Base-by-base conservation (phyloP, 768 basidiomycete genomes). In the Tulasnella sp. region DNA sequence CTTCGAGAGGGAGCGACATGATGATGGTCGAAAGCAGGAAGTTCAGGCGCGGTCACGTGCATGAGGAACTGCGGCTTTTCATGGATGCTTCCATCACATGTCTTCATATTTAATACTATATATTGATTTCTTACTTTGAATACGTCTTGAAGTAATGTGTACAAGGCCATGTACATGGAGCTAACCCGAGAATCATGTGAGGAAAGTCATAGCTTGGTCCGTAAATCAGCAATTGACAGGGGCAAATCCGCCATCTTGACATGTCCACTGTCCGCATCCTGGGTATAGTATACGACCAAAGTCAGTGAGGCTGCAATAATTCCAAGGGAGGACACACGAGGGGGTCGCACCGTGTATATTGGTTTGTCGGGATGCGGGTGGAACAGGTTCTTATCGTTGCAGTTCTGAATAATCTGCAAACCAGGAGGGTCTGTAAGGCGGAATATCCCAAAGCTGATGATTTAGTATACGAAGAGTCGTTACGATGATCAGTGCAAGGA, bases 361-460 rank as follows among this genome's bases (percentile, higher is more conserved):
- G 88, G 87, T 38, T 66, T 49, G 66, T 88, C 84, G 24, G 86
- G 80, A 71, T 94, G 91, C 0, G 88, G 88, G 69, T 94, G 91
- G 68, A 93, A 93, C 0, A 87, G 82, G 59, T 86, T 85, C 67
- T 81, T 85, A 41, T 75, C 80, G 1, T 69, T 75, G 68, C 92
- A 94, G 0, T 73, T 70, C 29, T 86, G 69, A 26, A 95, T 82
- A 0, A 82, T 80, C 63, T 83, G 74, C 41, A 96, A 70, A 2
- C 92, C 92, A 0, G 83, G 86, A 0, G 91, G 91, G 68, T 92
- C 88, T 0, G 92, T 95, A 4, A 94, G 72, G 13, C 92, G 86
- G 74, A 92, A 91, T 50, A 92, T 87, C 0, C 89, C 90, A 75
- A 86, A 89, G 65, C 88, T 87, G 30, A 41, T 43, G 3, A 19